A percentile compares a stretch with the other conserved stretches of the same genome.
These are phyloP conservation scores for Penicillium pancosmium DNA, from an alignment of 495 filamentous ascomycete species.

Conservation along the genomic window DNA sequence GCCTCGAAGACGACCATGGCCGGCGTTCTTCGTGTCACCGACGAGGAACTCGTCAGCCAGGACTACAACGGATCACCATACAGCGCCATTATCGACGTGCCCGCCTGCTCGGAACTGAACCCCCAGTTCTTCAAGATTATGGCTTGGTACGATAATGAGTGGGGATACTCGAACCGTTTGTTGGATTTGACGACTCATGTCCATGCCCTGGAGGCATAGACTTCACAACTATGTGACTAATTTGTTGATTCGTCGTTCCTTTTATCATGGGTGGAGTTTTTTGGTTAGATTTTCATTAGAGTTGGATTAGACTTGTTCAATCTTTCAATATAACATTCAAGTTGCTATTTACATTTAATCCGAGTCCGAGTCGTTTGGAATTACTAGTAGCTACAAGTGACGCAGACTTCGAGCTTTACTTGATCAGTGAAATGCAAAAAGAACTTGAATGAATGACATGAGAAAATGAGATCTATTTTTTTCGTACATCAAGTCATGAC, in stretches of 20 bases:
- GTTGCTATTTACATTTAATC: no score
- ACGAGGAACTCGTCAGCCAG: conserved; percentile 38
- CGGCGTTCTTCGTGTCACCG: conserved; percentile 33
- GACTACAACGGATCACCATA: conserved; percentile 37
- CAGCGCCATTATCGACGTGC: conserved; percentile 36
- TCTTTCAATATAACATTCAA: no score
- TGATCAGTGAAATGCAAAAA: no score
- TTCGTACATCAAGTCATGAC: conserved; percentile 26
- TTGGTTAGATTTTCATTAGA: neutral
- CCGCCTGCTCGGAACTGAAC: conserved; percentile 36
- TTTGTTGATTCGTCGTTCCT: neutral
- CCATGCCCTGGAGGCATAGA: conserved; percentile 21
- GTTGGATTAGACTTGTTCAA: neutral
- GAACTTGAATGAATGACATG: neutral
- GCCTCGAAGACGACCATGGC: conserved; percentile 33
- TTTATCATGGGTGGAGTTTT: neutral
- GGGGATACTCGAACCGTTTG: conserved; percentile 41
- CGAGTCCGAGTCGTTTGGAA: no score
- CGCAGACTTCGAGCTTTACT: no score
- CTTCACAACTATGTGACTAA: neutral
- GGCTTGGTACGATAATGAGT: conserved; percentile 44
- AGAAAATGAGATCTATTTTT: conserved; percentile 29
- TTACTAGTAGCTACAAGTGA: no score
- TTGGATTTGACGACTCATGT: conserved; percentile 35
- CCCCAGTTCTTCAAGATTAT: conserved; percentile 44